A percentile compares a stretch with the other conserved stretches of the same genome.
phyloP scores from a whole-genome alignment of 2,329 filamentous ascomycete species.

The Colletotrichum chlorophyti region DNA sequence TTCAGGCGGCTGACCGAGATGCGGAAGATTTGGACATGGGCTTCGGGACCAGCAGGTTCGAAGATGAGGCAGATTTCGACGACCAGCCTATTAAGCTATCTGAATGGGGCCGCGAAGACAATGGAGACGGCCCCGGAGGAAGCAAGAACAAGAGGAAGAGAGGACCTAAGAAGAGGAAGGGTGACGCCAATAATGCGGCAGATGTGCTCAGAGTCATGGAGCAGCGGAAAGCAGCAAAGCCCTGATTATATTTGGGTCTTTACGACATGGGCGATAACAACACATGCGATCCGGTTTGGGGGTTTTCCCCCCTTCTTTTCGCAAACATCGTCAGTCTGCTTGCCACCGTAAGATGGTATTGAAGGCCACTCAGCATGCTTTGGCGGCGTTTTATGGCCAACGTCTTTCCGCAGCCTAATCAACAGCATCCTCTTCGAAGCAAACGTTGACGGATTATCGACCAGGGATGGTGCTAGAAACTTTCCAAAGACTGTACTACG shows the following conservation, averaged over 20 bases:
- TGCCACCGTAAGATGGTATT: no score
- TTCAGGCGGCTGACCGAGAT: conserved; percentile 78
- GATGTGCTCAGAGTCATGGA: conserved; percentile 86
- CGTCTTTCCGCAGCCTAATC: no score
- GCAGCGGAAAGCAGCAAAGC: conserved; percentile 50
- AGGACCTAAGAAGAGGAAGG: conserved; percentile 77
- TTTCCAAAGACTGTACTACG: no score
- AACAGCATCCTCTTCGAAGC: no score
- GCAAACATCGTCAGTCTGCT: no score
- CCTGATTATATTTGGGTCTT: not conserved
- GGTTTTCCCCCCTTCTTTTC: no score
- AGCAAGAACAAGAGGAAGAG: conserved; percentile 69
- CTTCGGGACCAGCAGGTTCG: conserved; percentile 86
- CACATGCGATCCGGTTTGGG: no score
- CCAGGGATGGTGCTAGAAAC: no score
- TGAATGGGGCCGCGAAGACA: conserved; percentile 64
- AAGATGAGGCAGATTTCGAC: conserved; percentile 86
- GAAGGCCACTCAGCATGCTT: no score
- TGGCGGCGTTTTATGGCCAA: no score
- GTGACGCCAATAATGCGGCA: conserved; percentile 77
- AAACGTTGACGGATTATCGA: no score
- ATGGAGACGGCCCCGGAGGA: conserved; percentile 51
- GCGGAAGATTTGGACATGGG: conserved; percentile 93
- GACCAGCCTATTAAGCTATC: conserved; percentile 71
- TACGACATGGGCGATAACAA: no score